Evolutionary conservation across 331 rosid genomes (phyloP), one percentile per base, ranked within the genome.

Genomic region (Quercus phellos): DNA sequence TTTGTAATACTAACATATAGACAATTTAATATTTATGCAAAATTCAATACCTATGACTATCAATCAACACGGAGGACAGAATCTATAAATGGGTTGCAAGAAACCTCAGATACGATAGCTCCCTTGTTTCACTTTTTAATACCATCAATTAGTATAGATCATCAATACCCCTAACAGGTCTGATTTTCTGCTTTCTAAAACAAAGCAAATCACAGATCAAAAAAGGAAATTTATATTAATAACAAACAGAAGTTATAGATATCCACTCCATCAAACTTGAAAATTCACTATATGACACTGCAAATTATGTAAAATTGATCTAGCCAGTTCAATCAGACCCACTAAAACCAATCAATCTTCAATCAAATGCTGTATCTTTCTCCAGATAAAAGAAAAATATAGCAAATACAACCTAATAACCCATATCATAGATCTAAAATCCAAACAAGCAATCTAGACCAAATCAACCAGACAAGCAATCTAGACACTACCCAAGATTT

Each of bases 371-470:
- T 66, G 51, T n/a, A 32, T 21, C 19, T 66, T 66, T 3, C 14
- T n/a, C 0, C 51, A 68, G 53, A 70, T 1, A 2, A 18, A 19
- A 55, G 19, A 68, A 6, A 10, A 30, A n/a, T 32, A 69, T n/a
- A 32, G 56, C 53, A 12, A n/a, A 68, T 18, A 56, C 10, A 19
- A 73, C 59, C 38, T 38, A 29, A 32, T 35, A 5, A 66, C n/a
- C 55, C 75, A 76, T 14, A 32, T 10, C 43, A 74, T 11, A 63
- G 83, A 84, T 80, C 80, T 76, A 58, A 12, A 75, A 79, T 72
- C 12, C 18, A 46, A 21, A 74, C 46, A 38, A 38, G 12, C 12
- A 38, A 38, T 0, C 43, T 5, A 72, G 9, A 55, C 29, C 68
- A 70, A 53, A 29, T 29, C 51, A 78, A 50, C 26, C 9, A 50